Base-by-base conservation (phyloP, 495 filamentous ascomycete species). In the Sordaria brevicollis region DNA sequence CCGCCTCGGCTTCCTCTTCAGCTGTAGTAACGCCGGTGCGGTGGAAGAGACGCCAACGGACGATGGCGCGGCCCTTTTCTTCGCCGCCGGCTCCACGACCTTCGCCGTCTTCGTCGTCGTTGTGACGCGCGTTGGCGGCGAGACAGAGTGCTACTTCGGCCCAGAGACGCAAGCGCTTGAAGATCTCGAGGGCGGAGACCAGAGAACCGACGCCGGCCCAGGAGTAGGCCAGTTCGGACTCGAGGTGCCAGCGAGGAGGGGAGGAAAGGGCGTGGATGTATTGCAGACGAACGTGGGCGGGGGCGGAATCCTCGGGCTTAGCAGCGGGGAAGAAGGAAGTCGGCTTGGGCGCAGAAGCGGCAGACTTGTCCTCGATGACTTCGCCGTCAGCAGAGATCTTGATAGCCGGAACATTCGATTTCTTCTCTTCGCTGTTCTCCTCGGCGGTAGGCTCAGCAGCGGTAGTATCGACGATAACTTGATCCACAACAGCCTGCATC, bases 401-500 rank as follows among this genome's bases (percentile, higher is more conserved):
- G 29, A 86, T 84, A 41, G 73, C 39, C 1, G 84, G 83, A 5
- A 85, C 38, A 0, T 73, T 74, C 4, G 37, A 19, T 37, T 80
- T 68, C 7, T 65, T 57, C 31, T 72, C 66, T 54, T 75, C 71
- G 1, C 65, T 31, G 7, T 69, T 33, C 21, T 65, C 35, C 10
- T 70, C 49, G 31, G 78, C 70, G 57, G 79, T 66, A 62, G 79
- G 69, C 54, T 79, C 78, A 54, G 72, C 54, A 4, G 83, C 79
- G 3, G 89, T 85, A 0, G 94, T 98, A 66, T 97, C 94, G 0
- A 92, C 92, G 69, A 99, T 89, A 68, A 99, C 90, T 74, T 99
- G 95, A 71, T 99, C 95, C 35, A 97, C 94, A 13, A 99, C 86
- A 2, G 93, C 94, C 81, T 99, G 95, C 75, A 99, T 88, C 80